Percentiles rank a stretch among this genome's conserved stretches.
Conservation (phyloP, 2,329 filamentous ascomycete genomes). For the Phyllosticta citrichinensis region DNA sequence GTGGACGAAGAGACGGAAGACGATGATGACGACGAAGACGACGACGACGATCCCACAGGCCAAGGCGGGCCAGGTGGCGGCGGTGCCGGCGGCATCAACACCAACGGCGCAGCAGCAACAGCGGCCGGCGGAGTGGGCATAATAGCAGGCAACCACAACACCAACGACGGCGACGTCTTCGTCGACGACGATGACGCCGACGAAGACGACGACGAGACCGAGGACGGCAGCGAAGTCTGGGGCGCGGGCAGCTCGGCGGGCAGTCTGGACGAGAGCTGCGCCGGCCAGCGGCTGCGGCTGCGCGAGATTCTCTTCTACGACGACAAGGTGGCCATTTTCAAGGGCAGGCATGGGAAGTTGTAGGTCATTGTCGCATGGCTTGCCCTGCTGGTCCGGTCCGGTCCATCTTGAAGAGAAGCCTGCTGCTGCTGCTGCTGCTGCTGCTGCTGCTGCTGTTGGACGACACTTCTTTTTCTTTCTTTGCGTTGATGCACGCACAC, state of each 20-base stretch:
- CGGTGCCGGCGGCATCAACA: neutral
- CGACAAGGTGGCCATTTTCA: constrained; percentile 73
- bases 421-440: neutral
- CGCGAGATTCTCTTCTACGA: constrained; percentile 78
- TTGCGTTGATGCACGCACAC: too few species aligned
- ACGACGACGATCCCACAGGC: constrained; percentile 34
- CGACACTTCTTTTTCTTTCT: too few species aligned
- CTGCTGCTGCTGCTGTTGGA: neutral
- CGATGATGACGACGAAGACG: constrained; percentile 35
- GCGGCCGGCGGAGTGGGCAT: neutral
- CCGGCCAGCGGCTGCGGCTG: constrained; percentile 48
- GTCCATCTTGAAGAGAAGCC: neutral
- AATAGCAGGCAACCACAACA: neutral
- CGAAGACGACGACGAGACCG: constrained; percentile 35
- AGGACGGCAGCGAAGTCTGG: constrained; percentile 27
- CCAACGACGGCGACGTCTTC: neutral
- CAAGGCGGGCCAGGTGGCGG: neutral
- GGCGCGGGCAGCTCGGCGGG: neutral
- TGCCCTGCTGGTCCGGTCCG: neutral
- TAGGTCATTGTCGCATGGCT: constrained; percentile 15
- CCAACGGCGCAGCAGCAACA: neutral
- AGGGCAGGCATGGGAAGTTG: constrained; percentile 53
- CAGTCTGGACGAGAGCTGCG: constrained; percentile 32
- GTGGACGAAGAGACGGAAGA: constrained; percentile 32
- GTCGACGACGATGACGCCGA: constrained; percentile 11